phyloP scores from a whole-genome alignment of 2,329 filamentous ascomycete genomes.

The Tolypocladium amazonense region DNA sequence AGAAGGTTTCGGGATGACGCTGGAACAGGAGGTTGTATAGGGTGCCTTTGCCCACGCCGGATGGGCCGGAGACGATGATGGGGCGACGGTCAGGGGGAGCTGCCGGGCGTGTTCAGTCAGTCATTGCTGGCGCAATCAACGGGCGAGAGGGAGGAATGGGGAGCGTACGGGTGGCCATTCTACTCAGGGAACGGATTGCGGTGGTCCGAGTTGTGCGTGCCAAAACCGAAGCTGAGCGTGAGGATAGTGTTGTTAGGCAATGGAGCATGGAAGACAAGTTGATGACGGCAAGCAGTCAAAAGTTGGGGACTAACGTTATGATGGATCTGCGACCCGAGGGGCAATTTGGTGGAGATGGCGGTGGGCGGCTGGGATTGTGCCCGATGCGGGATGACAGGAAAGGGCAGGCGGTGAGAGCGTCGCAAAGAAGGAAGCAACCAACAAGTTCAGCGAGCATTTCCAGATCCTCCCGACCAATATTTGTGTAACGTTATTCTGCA shows the following conservation, averaged over 20 bases:
- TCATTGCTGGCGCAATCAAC: too few relatives aligned
- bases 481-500: too few relatives aligned
- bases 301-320: too few relatives aligned
- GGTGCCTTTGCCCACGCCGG: conserved; percentile 71
- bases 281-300: neutral
- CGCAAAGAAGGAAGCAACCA: neutral
- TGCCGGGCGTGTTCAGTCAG: neutral
- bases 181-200: conserved; percentile 2
- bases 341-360: neutral
- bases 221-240: neutral
- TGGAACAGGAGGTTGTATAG: conserved; percentile 63
- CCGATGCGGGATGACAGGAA: neutral
- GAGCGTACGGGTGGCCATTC: conserved; percentile 12
- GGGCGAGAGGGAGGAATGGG: neutral
- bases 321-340: neutral
- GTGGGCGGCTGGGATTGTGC: neutral
- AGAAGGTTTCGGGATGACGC: conserved; percentile 37
- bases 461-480: too few relatives aligned
- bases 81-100: conserved; percentile 43
- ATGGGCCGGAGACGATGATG: conserved; percentile 68
- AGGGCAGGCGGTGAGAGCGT: neutral
- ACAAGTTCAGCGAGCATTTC: neutral
- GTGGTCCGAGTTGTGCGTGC: neutral
- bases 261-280: conserved; percentile 4
- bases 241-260: neutral